These are phyloP conservation scores for Delonix regia DNA, from an alignment of 306 rosid species.

Conservation along the genomic window DNA sequence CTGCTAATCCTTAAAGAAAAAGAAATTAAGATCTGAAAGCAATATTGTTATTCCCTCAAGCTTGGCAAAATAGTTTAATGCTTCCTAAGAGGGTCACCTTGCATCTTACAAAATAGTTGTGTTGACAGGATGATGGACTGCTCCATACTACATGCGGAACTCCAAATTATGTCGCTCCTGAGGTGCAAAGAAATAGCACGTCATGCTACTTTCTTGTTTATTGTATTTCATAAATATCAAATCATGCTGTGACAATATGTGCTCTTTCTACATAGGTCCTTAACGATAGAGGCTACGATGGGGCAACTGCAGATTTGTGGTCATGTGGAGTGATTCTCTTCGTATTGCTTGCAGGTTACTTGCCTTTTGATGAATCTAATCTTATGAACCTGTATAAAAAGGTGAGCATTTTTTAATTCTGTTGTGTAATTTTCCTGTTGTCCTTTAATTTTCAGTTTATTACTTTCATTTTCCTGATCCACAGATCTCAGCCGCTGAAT, in stretches of 20 bases:
- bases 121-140: constrained; percentile 86
- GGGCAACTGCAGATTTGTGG: constrained; percentile 97
- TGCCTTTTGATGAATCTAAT: constrained; percentile 97
- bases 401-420: constrained; percentile 53
- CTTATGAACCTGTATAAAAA: constrained; percentile 85
- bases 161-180: constrained; percentile 99
- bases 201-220: constrained; percentile 29
- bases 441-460: constrained; percentile 30
- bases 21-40: not conserved
- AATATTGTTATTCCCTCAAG: not conserved
- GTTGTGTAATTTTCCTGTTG: constrained; percentile 18
- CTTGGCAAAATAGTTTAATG: constrained; percentile 17
- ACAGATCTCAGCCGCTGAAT: constrained; percentile 93
- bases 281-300: constrained; percentile 92
- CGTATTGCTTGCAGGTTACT: constrained; percentile 97
- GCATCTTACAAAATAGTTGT: constrained; percentile 33
- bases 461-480: constrained; percentile 44
- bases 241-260: constrained; percentile 32
- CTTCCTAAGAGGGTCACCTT: constrained; percentile 4
- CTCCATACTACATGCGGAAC: constrained; percentile 99
- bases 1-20: not conserved
- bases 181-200: constrained; percentile 53
- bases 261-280: constrained; percentile 67
- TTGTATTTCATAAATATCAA: not conserved
- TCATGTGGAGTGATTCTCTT: constrained; percentile 99